Evolutionary conservation across 441 rosid genomes (phyloP).

Genomic region (Corymbia citriodora): DNA sequence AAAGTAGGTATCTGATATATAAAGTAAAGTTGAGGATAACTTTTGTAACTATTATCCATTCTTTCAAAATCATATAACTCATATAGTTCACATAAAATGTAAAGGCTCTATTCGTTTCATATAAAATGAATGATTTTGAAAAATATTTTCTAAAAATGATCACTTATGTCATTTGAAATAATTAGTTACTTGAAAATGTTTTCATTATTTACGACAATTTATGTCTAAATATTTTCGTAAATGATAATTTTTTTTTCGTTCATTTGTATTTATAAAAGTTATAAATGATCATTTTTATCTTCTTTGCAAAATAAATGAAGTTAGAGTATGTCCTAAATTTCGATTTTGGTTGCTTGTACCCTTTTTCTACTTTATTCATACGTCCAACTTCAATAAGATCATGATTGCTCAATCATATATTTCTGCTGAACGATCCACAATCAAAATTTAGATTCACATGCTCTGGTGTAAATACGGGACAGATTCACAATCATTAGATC

Average conservation of each 20-base stretch:
- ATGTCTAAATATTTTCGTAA: too few species aligned
- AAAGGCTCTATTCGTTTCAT: neutral
- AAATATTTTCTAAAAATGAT: too few species aligned
- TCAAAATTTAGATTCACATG: neutral
- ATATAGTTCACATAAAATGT: neutral
- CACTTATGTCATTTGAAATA: neutral
- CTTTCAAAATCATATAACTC: neutral
- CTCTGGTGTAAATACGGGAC: too few species aligned
- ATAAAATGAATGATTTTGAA: too few species aligned
- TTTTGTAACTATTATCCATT: neutral
- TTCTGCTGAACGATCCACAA: neutral
- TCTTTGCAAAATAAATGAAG: neutral
- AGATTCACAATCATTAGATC: neutral
- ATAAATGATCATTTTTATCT: too few species aligned
- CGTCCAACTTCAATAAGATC: neutral
- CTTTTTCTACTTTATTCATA: neutral
- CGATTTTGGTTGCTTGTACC: neutral
- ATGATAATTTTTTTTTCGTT: too few species aligned
- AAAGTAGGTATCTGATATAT: neutral
- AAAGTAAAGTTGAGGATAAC: neutral
- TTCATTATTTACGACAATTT: too few species aligned
- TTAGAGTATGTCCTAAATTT: neutral
- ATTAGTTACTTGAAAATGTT: rapidly evolving
- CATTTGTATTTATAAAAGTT: neutral
- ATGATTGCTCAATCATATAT: neutral